A percentile compares a stretch with the other conserved stretches of the same genome.
These are phyloP conservation scores for Panicum hallii DNA, from an alignment of 202 grass and related monocot species.

Conservation along the genomic window DNA sequence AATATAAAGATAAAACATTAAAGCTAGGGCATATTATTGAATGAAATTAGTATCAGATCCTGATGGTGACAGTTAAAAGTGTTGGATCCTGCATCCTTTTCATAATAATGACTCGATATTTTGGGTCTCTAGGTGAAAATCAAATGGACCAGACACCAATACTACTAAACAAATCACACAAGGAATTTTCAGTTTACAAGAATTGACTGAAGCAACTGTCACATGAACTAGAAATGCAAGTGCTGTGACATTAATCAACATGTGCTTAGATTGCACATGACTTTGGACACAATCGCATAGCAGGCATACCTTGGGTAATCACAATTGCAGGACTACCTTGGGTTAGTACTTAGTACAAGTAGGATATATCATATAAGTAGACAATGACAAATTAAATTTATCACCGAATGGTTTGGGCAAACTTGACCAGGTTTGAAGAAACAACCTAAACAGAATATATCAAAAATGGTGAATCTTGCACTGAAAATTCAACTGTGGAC, in stretches of 20 bases:
- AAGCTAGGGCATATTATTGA: background rate
- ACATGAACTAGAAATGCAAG: background rate
- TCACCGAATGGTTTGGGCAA: background rate
- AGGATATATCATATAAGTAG: slow-evolving; percentile 3
- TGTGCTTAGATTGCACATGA: background rate
- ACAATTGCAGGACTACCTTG: slow-evolving; percentile 7
- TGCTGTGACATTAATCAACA: background rate
- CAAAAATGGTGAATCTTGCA: background rate
- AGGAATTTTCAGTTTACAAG: background rate
- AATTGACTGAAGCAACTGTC: background rate
- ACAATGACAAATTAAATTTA: background rate
- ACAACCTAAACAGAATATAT: background rate
- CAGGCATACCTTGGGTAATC: background rate
- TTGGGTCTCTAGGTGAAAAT: background rate
- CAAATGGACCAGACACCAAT: slow-evolving; percentile 12
- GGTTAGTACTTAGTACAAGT: background rate
- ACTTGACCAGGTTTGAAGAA: background rate
- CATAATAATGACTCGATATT: slow-evolving; percentile 1
- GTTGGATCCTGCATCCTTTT: slow-evolving; percentile 19
- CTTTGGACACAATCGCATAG: background rate
- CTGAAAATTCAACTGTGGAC: background rate
- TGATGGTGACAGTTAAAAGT: background rate
- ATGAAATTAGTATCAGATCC: slow-evolving; percentile 3
- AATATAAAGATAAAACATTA: slow-evolving; percentile 32
- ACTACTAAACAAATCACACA: background rate